These are phyloP conservation scores for Monosporascus ibericus DNA, from an alignment of 2,329 filamentous ascomycete species.

Conservation along the genomic window DNA sequence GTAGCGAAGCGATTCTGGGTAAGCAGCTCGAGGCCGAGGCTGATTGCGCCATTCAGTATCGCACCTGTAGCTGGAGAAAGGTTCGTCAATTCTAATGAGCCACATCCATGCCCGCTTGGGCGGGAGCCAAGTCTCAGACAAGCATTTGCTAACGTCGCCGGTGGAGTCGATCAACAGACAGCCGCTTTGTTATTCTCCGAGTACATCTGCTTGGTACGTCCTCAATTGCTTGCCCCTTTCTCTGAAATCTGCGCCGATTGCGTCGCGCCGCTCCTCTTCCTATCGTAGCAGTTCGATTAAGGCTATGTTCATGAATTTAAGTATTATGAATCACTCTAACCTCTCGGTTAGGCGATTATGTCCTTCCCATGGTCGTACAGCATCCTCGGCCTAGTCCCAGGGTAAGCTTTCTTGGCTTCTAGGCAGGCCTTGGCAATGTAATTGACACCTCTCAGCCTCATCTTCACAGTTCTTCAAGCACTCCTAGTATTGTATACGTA, in stretches of 20 bases:
- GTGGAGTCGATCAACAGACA: constrained; percentile 45
- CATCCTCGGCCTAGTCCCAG: constrained; percentile 78
- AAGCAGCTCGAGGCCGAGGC: constrained; percentile 72
- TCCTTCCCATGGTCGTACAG: constrained; percentile 94
- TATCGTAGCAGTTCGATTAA: background rate
- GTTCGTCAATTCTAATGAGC: constrained; percentile 31
- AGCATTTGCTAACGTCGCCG: constrained; percentile 6
- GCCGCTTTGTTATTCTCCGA: constrained; percentile 87
- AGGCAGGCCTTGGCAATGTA: constrained; percentile 6
- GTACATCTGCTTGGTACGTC: constrained; percentile 74
- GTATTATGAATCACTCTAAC: constrained; percentile 8
- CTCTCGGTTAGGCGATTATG: constrained; percentile 65
- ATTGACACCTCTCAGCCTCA: constrained; percentile 41
- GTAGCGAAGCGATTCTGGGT: constrained; percentile 42
- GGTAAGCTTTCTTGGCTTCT: constrained; percentile 31
- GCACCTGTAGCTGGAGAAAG: constrained; percentile 92
- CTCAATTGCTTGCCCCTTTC: background rate
- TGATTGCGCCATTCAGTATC: constrained; percentile 78
- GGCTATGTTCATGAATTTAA: background rate
- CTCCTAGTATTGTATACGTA: constrained; percentile 78
- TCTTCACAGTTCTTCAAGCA: constrained; percentile 75
- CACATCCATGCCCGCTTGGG: constrained; percentile 1
- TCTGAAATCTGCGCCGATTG: background rate
- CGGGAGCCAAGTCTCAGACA: constrained; percentile 6
- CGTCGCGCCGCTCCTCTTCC: background rate